Evolutionary conservation across 2,329 filamentous ascomycete species (phyloP).

Genomic region (Ophiostoma angusticollis): DNA sequence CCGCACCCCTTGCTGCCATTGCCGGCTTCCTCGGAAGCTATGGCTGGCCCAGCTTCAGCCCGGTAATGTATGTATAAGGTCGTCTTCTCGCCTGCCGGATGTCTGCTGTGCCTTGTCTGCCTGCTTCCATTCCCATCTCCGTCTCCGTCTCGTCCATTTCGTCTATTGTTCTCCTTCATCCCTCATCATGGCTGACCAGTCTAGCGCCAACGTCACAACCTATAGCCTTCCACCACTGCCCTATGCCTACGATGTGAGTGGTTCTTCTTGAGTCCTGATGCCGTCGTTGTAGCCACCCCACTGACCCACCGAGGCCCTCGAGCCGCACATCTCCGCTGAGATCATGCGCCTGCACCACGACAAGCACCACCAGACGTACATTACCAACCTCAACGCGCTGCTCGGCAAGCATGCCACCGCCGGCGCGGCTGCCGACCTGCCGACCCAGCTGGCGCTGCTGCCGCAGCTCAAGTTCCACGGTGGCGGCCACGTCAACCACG

Average conservation of each 20-base stretch:
- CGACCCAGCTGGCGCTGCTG: constrained; percentile 47
- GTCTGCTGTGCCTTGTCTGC: too few species aligned
- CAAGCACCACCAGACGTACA: constrained; percentile 90
- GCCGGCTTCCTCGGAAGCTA: too few species aligned
- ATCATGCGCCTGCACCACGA: constrained; percentile 95
- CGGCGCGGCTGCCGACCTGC: constrained; percentile 38
- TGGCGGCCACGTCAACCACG: constrained; percentile 54
- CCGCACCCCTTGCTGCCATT: too few species aligned
- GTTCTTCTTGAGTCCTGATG: too few species aligned
- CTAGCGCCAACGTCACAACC: too few species aligned
- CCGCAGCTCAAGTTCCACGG: constrained; percentile 54
- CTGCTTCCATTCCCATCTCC: too few species aligned
- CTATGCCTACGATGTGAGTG: constrained; percentile 21
- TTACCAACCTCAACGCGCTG: constrained; percentile 74
- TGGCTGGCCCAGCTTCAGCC: too few species aligned
- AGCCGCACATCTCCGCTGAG: constrained; percentile 61
- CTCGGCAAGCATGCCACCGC: constrained; percentile 55
- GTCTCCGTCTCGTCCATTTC: too few species aligned
- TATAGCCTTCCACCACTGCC: constrained; percentile 20
- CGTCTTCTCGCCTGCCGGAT: too few species aligned
- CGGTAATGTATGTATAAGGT: too few species aligned
- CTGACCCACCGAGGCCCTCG: constrained; percentile 36
- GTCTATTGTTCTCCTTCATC: not conserved
- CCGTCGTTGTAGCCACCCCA: too few species aligned
- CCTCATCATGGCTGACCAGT: too few species aligned